These are phyloP conservation scores for Toxoplasma gondii DNA, from an alignment of 169 alveolate species.

Conservation along the genomic window DNA sequence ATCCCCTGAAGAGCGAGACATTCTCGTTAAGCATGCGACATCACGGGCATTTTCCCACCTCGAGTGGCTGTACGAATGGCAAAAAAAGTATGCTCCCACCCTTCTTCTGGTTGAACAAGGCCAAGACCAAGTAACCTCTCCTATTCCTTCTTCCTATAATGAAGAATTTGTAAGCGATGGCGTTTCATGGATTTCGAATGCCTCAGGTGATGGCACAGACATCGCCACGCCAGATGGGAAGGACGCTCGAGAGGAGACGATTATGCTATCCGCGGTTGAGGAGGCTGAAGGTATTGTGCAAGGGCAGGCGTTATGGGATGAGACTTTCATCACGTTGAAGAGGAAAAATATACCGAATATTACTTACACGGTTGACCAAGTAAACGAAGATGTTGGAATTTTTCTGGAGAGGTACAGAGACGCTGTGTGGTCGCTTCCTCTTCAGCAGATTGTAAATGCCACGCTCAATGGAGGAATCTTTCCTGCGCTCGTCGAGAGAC, in stretches of 20 bases:
- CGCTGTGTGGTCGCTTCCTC: slow-evolving; percentile 61
- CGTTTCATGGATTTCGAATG: background rate
- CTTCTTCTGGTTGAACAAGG: background rate
- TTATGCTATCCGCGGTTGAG: background rate
- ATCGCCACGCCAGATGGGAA: background rate
- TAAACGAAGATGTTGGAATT: background rate
- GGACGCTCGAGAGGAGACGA: background rate
- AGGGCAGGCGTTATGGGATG: slow-evolving; percentile 20
- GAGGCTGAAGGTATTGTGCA: background rate
- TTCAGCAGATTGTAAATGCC: slow-evolving; percentile 50
- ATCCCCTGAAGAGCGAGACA: background rate
- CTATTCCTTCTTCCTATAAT: background rate
- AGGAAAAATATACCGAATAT: slow-evolving; percentile 55
- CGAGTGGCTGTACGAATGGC: slow-evolving; percentile 34
- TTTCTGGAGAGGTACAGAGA: slow-evolving; percentile 22
- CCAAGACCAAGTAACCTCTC: background rate
- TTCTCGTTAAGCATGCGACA: background rate
- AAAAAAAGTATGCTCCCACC: background rate
- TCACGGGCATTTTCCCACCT: background rate
- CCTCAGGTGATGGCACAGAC: background rate
- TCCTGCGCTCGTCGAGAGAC: slow-evolving; percentile 41
- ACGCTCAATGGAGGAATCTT: slow-evolving; percentile 55
- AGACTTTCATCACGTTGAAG: background rate
- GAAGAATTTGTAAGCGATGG: background rate
- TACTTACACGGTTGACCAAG: slow-evolving; percentile 26